Conservation (phyloP, 352 stramenopile genomes). For the Phytopythium vexans region DNA sequence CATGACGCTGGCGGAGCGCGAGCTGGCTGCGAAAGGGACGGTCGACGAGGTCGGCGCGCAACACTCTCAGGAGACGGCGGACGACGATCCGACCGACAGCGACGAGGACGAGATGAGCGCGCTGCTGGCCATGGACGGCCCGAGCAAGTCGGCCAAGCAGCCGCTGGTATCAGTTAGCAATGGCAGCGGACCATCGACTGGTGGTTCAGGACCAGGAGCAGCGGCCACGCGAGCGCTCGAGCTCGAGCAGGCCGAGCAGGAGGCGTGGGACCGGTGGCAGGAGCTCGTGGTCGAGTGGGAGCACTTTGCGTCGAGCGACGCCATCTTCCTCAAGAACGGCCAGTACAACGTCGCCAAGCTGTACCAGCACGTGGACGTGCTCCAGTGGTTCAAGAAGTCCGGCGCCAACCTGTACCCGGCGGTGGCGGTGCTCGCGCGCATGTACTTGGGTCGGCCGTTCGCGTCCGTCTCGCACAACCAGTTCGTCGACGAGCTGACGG, state of each 20-base stretch:
- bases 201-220: neutral
- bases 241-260: conserved; percentile 11
- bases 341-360: conserved; percentile 41
- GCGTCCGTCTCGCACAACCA: conserved; percentile 7
- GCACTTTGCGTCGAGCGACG: conserved; percentile 17
- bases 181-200: neutral
- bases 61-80: neutral
- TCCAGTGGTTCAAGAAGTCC: conserved; percentile 32
- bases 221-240: neutral
- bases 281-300: conserved; percentile 31
- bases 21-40: neutral
- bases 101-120: conserved; percentile 32
- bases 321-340: conserved; percentile 31
- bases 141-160: conserved; percentile 8
- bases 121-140: conserved; percentile 31
- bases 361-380: conserved; percentile 37
- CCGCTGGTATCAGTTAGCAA: neutral
- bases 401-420: conserved; percentile 23
- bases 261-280: conserved; percentile 37
- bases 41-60: conserved; percentile 3
- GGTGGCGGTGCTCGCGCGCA: conserved; percentile 25
- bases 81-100: conserved; percentile 9
- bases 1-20: conserved; percentile 17
- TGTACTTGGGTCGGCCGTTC: conserved; percentile 19
- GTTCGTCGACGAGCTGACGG: neutral